Evolutionary conservation across 2,329 filamentous ascomycete genomes (phyloP), one percentile per base, ranked within the genome.

Genomic region (Arthrobotrys pseudoclavata): DNA sequence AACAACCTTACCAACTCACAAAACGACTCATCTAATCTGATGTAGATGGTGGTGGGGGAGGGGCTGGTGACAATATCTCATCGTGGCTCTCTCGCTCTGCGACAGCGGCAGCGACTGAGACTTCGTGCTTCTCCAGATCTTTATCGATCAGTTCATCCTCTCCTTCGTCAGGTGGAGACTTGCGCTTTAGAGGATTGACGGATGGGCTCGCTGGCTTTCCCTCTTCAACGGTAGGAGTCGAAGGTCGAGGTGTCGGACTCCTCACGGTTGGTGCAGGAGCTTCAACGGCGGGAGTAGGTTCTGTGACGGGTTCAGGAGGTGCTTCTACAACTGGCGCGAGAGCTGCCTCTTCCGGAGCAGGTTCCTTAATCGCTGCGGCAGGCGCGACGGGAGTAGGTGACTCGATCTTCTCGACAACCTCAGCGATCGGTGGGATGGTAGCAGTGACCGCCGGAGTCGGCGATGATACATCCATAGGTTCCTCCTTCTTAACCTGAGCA

Each of bases 41-140:
- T 3, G 72, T 42, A 22, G 57, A 2, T 12, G 60, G 6, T 5
- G 7, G 31, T 5, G 31, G 31, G 7, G 31, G 48, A 5, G 45
- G 40, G 9, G 42, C 7, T 13, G 72, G 72, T 3, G 72, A 66
- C 29, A 76, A 53, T 1, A 34, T 47, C 31, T 76, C 72, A 26
- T 76, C 72, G 29, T 76, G 72, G 60, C 72, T 76, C 31, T 76
- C 72, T 40, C 72, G 47, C 61, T 76, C 72, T 15, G 72, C 72
- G 18, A 76, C 26, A 15, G 72, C 72, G 18, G 66, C 64, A 3
- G 60, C 57, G n/a, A 76, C 70, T 4, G 72, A 76, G 12, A 76
- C 72, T 62, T 76, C 66, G n/a, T 76, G 72, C 12, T 70, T 60
- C 20, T 60, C 72, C 9, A 76, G 18, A 15, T 69, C 72, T 42